A percentile compares a stretch with the other conserved stretches of the same genome.
These are phyloP conservation scores for Metarhizium brunneum DNA, from an alignment of 2,329 filamentous ascomycete genomes.

Conservation along the genomic window DNA sequence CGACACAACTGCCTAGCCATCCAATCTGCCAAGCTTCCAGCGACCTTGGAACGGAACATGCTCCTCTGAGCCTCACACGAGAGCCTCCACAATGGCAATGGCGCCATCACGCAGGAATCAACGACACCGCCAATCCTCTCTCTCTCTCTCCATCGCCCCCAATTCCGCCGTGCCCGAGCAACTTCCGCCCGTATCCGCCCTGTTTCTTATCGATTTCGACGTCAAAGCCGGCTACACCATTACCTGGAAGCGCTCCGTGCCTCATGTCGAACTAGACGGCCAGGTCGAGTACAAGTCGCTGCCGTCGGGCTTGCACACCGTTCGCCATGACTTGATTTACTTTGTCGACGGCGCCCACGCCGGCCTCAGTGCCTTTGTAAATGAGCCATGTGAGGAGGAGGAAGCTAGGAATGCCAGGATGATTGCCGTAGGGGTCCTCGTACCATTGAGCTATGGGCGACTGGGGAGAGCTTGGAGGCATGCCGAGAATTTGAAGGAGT, in stretches of 20 bases:
- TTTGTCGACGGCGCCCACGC: slow-evolving; percentile 74
- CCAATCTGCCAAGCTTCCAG: background rate
- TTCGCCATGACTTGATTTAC: slow-evolving; percentile 83
- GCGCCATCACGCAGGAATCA: slow-evolving; percentile 27
- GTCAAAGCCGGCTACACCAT: slow-evolving; percentile 88
- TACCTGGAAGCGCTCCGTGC: slow-evolving; percentile 69
- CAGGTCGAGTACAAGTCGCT: slow-evolving; percentile 94
- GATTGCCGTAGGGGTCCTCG: slow-evolving; percentile 82
- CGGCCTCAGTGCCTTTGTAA: slow-evolving; percentile 86
- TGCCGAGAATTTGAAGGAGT: slow-evolving; percentile 62
- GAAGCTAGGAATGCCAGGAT: slow-evolving; percentile 81
- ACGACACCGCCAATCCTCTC: slow-evolving; percentile 28
- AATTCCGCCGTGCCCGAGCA: slow-evolving; percentile 19
- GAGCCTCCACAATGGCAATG: slow-evolving; percentile 28
- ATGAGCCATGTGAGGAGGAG: slow-evolving; percentile 66
- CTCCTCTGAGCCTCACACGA: slow-evolving; percentile 12
- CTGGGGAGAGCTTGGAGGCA: slow-evolving; percentile 86
- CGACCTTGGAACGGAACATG: background rate
- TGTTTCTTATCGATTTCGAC: slow-evolving; percentile 88
- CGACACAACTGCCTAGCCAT: background rate
- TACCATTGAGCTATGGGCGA: slow-evolving; percentile 75
- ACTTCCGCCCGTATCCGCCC: slow-evolving; percentile 49
- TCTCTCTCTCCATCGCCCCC: slow-evolving; percentile 23
- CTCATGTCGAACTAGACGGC: slow-evolving; percentile 68
- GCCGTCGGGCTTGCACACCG: slow-evolving; percentile 84